Evolutionary conservation across 2,329 filamentous ascomycete species (phyloP).

Genomic region (Tricladium varicosporioides): DNA sequence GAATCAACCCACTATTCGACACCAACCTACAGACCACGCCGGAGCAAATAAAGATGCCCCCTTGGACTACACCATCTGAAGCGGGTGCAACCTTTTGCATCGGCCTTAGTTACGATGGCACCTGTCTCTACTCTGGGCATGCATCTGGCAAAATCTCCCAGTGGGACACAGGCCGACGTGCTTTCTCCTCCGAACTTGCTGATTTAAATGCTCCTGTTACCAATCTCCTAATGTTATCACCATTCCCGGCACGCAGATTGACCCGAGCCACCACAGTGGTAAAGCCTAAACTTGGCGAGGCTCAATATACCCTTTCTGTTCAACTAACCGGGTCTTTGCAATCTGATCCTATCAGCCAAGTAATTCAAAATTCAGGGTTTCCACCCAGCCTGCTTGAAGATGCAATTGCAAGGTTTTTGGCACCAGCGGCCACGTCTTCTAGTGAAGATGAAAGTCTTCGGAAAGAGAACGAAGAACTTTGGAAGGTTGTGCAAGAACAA

Average conservation of each 20-base stretch:
- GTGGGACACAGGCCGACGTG: slow-evolving; percentile 65
- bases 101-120: slow-evolving; percentile 78
- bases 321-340: slow-evolving; percentile 50
- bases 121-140: slow-evolving; percentile 77
- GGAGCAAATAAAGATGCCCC: slow-evolving; percentile 52
- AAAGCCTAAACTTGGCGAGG: slow-evolving; percentile 73
- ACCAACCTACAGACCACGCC: slow-evolving; percentile 55
- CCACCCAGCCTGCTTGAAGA: slow-evolving; percentile 44
- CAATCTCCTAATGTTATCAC: slow-evolving; percentile 72
- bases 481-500: slow-evolving; percentile 45
- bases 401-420: slow-evolving; percentile 47
- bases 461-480: slow-evolving; percentile 45
- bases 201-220: slow-evolving; percentile 76
- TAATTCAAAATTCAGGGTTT: slow-evolving; percentile 26
- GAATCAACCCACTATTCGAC: slow-evolving; percentile 35
- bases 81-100: slow-evolving; percentile 63
- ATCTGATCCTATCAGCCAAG: slow-evolving; percentile 18
- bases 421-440: slow-evolving; percentile 27
- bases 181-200: slow-evolving; percentile 28
- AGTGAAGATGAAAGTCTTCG: slow-evolving; percentile 36
- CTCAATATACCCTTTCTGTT: slow-evolving; percentile 63
- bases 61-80: slow-evolving; percentile 40
- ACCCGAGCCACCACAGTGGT: slow-evolving; percentile 62
- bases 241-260: slow-evolving; percentile 46
- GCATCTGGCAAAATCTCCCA: slow-evolving; percentile 71